These are phyloP conservation scores for Didymella pinodella DNA, from an alignment of 2,329 filamentous ascomycete species.

Conservation along the genomic window DNA sequence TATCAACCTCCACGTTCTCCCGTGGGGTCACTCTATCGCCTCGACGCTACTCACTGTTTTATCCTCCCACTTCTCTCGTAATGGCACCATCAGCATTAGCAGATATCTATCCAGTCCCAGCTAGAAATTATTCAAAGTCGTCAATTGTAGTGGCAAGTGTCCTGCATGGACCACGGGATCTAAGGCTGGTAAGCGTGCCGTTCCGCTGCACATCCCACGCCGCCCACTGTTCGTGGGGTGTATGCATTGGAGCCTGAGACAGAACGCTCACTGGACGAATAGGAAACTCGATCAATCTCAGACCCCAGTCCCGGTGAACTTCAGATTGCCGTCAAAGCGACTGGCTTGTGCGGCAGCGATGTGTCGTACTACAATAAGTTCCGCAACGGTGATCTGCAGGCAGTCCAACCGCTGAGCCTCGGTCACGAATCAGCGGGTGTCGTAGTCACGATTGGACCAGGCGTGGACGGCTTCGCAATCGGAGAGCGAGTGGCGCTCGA, in stretches of 20 bases:
- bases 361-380: conserved; percentile 77
- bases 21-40: conserved; percentile 48
- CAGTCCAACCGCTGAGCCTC: conserved; percentile 69
- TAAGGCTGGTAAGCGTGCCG: conserved; percentile 52
- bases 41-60: conserved; percentile 30
- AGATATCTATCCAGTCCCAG: conserved; percentile 51
- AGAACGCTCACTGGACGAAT: conserved; percentile 36
- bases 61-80: conserved; percentile 38
- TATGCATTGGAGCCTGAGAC: conserved; percentile 24
- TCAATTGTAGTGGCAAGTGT: conserved; percentile 52
- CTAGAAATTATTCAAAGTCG: conserved; percentile 49
- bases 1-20: conserved; percentile 50
- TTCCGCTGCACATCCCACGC: conserved; percentile 47
- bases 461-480: conserved; percentile 49
- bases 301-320: conserved; percentile 65
- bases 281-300: conserved; percentile 65
- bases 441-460: conserved; percentile 50
- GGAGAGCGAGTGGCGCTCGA: conserved; percentile 54
- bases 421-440: conserved; percentile 53
- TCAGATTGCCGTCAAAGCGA: conserved; percentile 70
- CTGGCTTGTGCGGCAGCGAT: conserved; percentile 74
- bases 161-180: conserved; percentile 54
- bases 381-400: conserved; percentile 73
- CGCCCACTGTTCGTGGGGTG: conserved; percentile 45
- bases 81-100: conserved; percentile 53